phyloP scores from a whole-genome alignment of 805 yeast genomes.

The Yarrowia sp. region DNA sequence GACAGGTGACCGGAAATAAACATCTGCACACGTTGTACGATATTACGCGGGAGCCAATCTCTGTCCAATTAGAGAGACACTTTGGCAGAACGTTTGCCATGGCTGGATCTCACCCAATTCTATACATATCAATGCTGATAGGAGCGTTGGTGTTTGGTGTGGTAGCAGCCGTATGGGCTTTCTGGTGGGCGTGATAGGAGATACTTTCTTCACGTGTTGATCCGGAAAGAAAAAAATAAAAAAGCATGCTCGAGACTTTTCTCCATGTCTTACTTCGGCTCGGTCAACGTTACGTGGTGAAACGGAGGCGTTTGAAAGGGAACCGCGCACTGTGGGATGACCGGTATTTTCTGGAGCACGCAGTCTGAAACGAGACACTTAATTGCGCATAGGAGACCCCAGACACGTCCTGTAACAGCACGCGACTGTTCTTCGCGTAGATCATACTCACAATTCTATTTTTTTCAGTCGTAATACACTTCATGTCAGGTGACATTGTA shows the following conservation, averaged over 20 bases:
- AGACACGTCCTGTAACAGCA: too few species aligned
- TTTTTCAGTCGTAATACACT: too few species aligned
- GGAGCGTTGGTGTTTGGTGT: slow-evolving; percentile 3
- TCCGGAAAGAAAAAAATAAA: too few species aligned
- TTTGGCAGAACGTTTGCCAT: background rate
- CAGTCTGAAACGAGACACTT: background rate
- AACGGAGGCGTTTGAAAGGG: background rate
- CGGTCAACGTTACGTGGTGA: background rate
- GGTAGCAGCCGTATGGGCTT: background rate
- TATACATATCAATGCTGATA: background rate
- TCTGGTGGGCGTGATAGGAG: slow-evolving; percentile 18
- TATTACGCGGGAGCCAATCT: background rate
- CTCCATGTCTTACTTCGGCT: background rate
- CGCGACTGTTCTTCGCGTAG: too few species aligned
- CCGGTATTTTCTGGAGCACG: background rate
- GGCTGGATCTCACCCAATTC: background rate
- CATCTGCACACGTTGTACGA: background rate
- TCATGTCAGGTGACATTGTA: background rate
- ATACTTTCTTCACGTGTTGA: background rate
- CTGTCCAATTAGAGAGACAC: background rate
- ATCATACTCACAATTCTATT: too few species aligned
- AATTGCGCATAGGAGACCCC: too few species aligned
- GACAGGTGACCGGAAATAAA: background rate
- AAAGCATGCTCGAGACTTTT: background rate
- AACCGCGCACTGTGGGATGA: too few species aligned